Evolutionary conservation across 345 rosid species (phyloP).

Genomic region (Eucalyptus cloeziana): DNA sequence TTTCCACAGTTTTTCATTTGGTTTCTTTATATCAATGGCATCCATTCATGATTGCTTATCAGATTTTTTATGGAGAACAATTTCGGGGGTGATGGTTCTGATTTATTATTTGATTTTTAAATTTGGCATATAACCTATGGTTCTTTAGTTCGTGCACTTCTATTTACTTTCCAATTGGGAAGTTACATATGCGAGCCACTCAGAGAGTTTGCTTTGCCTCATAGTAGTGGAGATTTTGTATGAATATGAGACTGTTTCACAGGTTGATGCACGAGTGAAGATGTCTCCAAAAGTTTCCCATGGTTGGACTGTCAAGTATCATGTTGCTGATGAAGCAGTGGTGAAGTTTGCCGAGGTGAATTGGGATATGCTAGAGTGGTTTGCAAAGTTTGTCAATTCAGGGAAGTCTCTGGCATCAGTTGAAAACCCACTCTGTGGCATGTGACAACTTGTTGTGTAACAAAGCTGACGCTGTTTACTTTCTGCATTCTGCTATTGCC

Average conservation of each 20-base stretch:
- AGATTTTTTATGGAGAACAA: neutral
- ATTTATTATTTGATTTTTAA: neutral
- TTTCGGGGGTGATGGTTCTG: neutral
- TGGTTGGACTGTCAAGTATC: constrained; percentile 67
- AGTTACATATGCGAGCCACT: neutral
- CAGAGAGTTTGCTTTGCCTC: neutral
- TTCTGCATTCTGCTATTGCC: neutral
- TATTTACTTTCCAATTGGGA: too few species aligned
- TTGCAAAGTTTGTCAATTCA: constrained; percentile 41
- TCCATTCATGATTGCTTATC: neutral
- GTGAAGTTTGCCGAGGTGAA: constrained; percentile 58
- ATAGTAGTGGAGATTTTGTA: neutral
- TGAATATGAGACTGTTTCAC: constrained; percentile 6
- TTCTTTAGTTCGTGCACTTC: neutral
- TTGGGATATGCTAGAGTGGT: constrained; percentile 47
- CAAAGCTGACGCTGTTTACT: neutral
- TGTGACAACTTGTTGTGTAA: neutral
- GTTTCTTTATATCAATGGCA: neutral
- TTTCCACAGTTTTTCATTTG: neutral
- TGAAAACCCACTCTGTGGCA: neutral
- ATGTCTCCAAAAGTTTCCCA: constrained; percentile 54
- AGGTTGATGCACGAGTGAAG: constrained; percentile 55
- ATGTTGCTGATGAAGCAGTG: constrained; percentile 22
- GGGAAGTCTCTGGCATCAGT: neutral
- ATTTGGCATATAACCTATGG: neutral